These are phyloP conservation scores for Aspergillus bertholletiae DNA, from an alignment of 495 filamentous ascomycete species.

Conservation along the genomic window DNA sequence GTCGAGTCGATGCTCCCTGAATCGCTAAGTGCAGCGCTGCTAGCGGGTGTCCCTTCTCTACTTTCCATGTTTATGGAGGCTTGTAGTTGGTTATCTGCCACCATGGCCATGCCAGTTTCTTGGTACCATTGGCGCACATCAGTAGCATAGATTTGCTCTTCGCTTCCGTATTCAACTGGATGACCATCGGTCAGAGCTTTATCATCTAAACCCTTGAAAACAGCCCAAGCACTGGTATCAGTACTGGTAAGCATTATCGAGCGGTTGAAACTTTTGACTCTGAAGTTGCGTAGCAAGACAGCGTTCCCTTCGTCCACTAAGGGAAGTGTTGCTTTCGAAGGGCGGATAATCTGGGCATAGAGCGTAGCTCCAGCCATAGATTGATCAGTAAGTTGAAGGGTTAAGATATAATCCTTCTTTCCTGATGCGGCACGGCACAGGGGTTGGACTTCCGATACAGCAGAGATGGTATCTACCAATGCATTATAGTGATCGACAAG, in stretches of 20 bases:
- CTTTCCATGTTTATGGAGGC: constrained; percentile 34
- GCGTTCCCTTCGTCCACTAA: constrained; percentile 65
- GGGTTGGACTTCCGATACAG: constrained; percentile 56
- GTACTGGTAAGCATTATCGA: constrained; percentile 45
- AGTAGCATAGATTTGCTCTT: constrained; percentile 55
- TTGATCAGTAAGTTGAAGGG: constrained; percentile 67
- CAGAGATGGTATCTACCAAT: constrained; percentile 62
- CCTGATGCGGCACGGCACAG: constrained; percentile 60
- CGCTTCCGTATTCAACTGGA: constrained; percentile 59
- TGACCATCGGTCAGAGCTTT: constrained; percentile 55
- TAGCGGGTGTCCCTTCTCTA: constrained; percentile 28
- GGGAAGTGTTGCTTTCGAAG: constrained; percentile 69
- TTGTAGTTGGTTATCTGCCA: constrained; percentile 37
- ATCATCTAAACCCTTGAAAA: constrained; percentile 42
- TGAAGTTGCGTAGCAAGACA: constrained; percentile 72
- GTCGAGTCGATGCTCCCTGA: constrained; percentile 29
- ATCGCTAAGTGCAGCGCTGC: constrained; percentile 32
- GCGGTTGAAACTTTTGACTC: constrained; percentile 51
- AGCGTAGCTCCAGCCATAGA: constrained; percentile 42
- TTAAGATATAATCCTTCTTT: constrained; percentile 65
- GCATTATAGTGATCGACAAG: constrained; percentile 54
- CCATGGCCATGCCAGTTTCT: constrained; percentile 31
- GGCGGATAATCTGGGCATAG: constrained; percentile 67
- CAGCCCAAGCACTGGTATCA: constrained; percentile 61
- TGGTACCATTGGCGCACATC: constrained; percentile 45